A percentile compares a stretch with the other conserved stretches of the same genome.
phyloP scores from a whole-genome alignment of 345 rosid genomes.

The Lepidium sativum region DNA sequence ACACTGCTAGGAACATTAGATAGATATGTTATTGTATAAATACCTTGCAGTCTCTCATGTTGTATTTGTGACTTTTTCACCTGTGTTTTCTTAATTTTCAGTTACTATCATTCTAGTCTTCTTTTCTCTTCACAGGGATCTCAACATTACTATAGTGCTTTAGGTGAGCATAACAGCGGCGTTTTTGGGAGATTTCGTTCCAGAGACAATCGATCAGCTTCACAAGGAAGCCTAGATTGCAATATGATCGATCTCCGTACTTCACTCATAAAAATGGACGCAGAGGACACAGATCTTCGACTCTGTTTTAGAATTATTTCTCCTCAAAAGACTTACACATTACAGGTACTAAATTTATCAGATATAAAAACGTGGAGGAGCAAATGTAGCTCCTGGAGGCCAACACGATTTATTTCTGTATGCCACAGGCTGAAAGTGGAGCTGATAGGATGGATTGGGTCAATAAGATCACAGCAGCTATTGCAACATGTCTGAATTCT shows the following conservation, averaged over 20 bases:
- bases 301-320: constrained; percentile 87
- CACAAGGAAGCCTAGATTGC: constrained; percentile 50
- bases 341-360: constrained; percentile 49
- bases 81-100: background rate
- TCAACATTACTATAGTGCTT: constrained; percentile 45
- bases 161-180: constrained; percentile 48
- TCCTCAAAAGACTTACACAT: constrained; percentile 60
- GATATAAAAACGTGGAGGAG: background rate
- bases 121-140: constrained; percentile 38
- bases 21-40: background rate
- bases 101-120: background rate
- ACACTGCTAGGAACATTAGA: background rate
- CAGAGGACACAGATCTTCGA: constrained; percentile 68
- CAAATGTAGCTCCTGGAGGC: background rate
- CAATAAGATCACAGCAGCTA: constrained; percentile 62
- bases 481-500: constrained; percentile 60
- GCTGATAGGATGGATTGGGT: constrained; percentile 84
- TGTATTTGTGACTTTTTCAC: background rate
- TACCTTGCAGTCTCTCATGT: background rate
- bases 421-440: constrained; percentile 76
- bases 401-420: background rate
- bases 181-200: constrained; percentile 78
- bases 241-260: constrained; percentile 56
- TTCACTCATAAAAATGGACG: constrained; percentile 63
- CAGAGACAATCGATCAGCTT: constrained; percentile 47